Evolutionary conservation across 805 yeast species (phyloP).

Genomic region (Ascoidea asiatica): DNA sequence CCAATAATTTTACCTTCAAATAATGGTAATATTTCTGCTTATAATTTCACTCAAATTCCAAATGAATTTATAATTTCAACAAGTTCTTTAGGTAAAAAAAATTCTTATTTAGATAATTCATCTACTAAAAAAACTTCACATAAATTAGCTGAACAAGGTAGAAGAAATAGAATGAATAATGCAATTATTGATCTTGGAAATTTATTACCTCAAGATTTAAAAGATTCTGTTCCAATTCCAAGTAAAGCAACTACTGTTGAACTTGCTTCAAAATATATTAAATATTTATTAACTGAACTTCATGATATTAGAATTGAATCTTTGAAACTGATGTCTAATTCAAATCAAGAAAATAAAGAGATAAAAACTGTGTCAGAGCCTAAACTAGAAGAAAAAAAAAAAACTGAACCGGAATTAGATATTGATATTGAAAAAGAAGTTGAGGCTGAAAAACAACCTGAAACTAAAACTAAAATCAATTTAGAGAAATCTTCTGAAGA

Average conservation of each 20-base stretch:
- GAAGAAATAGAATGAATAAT: slow-evolving; percentile 81
- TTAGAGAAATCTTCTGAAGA: too few relatives aligned
- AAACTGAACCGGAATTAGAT: too few relatives aligned
- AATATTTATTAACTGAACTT: slow-evolving; percentile 26
- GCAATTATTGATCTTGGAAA: slow-evolving; percentile 68
- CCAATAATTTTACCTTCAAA: slow-evolving; percentile 5
- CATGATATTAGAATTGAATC: too few relatives aligned
- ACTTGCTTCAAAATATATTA: slow-evolving; percentile 63
- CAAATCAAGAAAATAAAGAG: too few relatives aligned
- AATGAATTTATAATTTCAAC: not conserved
- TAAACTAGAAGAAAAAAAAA: too few relatives aligned
- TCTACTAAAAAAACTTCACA: slow-evolving; percentile 32
- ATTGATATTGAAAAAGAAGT: too few relatives aligned
- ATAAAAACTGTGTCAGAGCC: too few relatives aligned
- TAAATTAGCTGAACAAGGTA: slow-evolving; percentile 91
- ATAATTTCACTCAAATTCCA: slow-evolving; percentile 17
- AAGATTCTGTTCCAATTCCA: slow-evolving; percentile 49
- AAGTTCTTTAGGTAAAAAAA: slow-evolving; percentile 1
- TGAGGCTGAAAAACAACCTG: too few relatives aligned
- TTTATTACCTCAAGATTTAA: slow-evolving; percentile 50
- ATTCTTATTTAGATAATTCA: not conserved
- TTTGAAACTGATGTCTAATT: too few relatives aligned
- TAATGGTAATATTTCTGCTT: slow-evolving; percentile 18
- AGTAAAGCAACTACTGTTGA: slow-evolving; percentile 95
- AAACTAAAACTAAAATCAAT: too few relatives aligned